Evolutionary conservation across 345 rosid genomes (phyloP).

Genomic region (Camelina sativa): DNA sequence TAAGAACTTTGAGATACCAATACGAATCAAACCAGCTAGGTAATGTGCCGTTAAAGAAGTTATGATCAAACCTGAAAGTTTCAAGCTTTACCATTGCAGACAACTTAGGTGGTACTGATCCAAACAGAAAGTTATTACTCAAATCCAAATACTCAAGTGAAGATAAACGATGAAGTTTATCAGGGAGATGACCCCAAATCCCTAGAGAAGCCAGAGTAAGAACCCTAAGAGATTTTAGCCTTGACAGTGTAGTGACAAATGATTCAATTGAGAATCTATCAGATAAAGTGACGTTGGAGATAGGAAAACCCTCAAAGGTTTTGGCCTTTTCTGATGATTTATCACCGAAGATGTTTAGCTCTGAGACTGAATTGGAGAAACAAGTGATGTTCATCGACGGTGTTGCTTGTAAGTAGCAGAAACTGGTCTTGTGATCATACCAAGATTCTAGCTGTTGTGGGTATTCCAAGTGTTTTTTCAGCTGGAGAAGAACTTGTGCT

Average conservation of each 20-base stretch:
- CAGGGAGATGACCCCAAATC: constrained; percentile 80
- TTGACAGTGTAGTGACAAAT: constrained; percentile 64
- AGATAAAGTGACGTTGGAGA: constrained; percentile 57
- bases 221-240: constrained; percentile 60
- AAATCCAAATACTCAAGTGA: constrained; percentile 73
- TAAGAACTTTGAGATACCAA: constrained; percentile 55
- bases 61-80: constrained; percentile 55
- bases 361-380: constrained; percentile 55
- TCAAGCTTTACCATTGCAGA: constrained; percentile 69
- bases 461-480: constrained; percentile 71
- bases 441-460: constrained; percentile 71
- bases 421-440: constrained; percentile 57
- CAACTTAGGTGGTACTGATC: constrained; percentile 69
- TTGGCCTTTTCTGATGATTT: constrained; percentile 45
- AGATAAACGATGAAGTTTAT: constrained; percentile 65
- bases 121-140: constrained; percentile 67
- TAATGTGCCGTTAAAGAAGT: constrained; percentile 65
- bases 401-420: constrained; percentile 59
- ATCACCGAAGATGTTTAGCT: constrained; percentile 60
- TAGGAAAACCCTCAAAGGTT: constrained; percentile 54
- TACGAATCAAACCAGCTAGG: constrained; percentile 61
- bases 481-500: constrained; percentile 74
- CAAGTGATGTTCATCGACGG: constrained; percentile 62
- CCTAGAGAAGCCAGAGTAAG: constrained; percentile 69
- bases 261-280: constrained; percentile 68